A percentile compares a stretch with the other conserved stretches of the same genome.
Conservation (phyloP, 495 filamentous ascomycete species). For the Penicillium maclennaniae region DNA sequence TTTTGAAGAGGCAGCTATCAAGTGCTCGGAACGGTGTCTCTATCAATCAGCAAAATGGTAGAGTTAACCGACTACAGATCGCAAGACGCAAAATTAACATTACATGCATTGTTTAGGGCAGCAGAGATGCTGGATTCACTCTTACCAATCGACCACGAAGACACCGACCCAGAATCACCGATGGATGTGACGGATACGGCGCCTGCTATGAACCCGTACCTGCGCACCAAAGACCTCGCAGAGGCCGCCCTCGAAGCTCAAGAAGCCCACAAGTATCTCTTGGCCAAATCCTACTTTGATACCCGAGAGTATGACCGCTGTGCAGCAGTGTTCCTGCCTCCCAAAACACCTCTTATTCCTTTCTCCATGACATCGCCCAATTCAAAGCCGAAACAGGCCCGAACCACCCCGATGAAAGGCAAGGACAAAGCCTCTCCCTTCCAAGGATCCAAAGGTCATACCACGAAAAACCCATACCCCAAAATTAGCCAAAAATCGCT, state of each 20-base stretch:
- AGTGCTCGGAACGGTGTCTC: conserved; percentile 91
- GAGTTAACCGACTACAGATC: not conserved
- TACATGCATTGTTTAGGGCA: conserved; percentile 56
- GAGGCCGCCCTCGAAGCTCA: conserved; percentile 76
- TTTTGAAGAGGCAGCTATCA: conserved; percentile 78
- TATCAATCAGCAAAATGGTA: conserved; percentile 98
- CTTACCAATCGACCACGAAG: conserved; percentile 43
- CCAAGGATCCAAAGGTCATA: conserved; percentile 21
- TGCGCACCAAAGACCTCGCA: conserved; percentile 49
- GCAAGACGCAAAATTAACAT: not conserved
- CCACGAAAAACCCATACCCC: conserved; percentile 42
- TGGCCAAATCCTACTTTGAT: conserved; percentile 95
- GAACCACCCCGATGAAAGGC: conserved; percentile 44
- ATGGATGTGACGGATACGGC: conserved; percentile 48
- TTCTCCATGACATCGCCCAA: conserved; percentile 46
- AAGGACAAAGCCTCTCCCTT: conserved; percentile 50
- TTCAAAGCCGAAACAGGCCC: conserved; percentile 34
- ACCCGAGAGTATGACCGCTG: conserved; percentile 94
- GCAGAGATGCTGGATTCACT: conserved; percentile 91
- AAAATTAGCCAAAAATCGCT: conserved; percentile 79
- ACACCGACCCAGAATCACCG: conserved; percentile 56
- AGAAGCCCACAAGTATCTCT: conserved; percentile 77
- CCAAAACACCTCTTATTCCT: conserved; percentile 61
- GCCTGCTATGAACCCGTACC: conserved; percentile 40
- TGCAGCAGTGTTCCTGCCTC: conserved; percentile 81